A percentile compares a stretch with the other conserved stretches of the same genome.
phyloP scores from a whole-genome alignment of 345 rosid genomes.

The Salix caprea region DNA sequence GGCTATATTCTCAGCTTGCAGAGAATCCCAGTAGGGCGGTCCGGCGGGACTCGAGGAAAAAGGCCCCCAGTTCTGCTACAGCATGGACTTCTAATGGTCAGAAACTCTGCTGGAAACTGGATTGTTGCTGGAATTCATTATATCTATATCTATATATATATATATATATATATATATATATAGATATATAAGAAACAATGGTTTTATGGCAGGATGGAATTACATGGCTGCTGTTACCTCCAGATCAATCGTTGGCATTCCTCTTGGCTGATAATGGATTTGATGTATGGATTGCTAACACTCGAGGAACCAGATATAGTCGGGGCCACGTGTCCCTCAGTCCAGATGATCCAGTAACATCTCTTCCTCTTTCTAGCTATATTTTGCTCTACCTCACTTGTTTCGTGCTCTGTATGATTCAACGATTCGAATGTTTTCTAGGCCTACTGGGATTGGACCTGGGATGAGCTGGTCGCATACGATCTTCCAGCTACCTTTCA shows the following conservation, averaged over 20 bases:
- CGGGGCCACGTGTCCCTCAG: conserved; percentile 29
- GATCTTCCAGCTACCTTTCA: conserved; percentile 51
- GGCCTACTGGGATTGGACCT: conserved; percentile 59
- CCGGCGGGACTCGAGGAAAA: conserved; percentile 21
- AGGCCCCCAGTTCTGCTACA: conserved; percentile 46
- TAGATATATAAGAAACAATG: background rate
- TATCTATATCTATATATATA: background rate
- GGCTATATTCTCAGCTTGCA: conserved; percentile 56
- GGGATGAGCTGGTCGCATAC: conserved; percentile 45
- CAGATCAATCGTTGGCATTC: conserved; percentile 39
- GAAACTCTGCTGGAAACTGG: background rate
- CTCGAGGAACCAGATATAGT: conserved; percentile 50
- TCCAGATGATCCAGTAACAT: conserved; percentile 11
- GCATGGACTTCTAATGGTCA: conserved; percentile 48
- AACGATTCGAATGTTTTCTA: conserved; percentile 5
- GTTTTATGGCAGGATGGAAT: conserved; percentile 38
- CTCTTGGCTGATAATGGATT: conserved; percentile 50
- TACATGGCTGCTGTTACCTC: conserved; percentile 41
- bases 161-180: too few relatives aligned
- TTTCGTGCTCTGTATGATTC: background rate
- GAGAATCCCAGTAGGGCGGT: conserved; percentile 42
- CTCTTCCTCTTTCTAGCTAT: background rate
- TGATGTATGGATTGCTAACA: conserved; percentile 44
- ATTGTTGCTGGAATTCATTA: too few relatives aligned
- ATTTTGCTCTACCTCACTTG: background rate